These are phyloP conservation scores for Thielaviopsis populi DNA, from an alignment of 2,329 filamentous ascomycete species.

Conservation along the genomic window DNA sequence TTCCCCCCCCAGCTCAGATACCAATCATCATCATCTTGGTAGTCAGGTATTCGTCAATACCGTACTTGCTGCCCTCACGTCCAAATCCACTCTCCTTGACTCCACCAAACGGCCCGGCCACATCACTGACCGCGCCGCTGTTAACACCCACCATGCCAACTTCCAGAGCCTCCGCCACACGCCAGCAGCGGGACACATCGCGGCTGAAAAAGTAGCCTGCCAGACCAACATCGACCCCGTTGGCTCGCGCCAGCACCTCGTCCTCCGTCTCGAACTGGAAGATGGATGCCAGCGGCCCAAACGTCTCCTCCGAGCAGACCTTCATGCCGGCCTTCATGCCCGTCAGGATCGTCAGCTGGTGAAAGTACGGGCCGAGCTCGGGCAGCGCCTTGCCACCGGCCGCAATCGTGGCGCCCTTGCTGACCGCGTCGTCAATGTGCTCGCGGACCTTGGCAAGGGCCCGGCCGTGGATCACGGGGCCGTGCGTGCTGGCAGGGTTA, in stretches of 20 bases:
- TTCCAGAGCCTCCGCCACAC: constrained; percentile 35
- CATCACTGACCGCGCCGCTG: constrained; percentile 31
- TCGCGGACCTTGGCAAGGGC: constrained; percentile 46
- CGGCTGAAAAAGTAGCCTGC: constrained; percentile 56
- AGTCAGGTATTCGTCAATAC: constrained; percentile 61
- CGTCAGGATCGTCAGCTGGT: constrained; percentile 51
- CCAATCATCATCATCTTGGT: constrained; percentile 45
- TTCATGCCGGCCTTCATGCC: constrained; percentile 52
- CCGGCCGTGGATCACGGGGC: constrained; percentile 49
- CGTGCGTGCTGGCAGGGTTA: constrained; percentile 40
- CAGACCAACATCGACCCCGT: constrained; percentile 51
- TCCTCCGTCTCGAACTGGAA: constrained; percentile 56
- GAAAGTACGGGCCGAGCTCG: constrained; percentile 52
- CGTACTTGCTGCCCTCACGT: constrained; percentile 62
- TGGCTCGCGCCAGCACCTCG: constrained; percentile 52
- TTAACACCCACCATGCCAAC: constrained; percentile 27
- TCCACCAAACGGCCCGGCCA: constrained; percentile 54
- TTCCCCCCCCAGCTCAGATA: neutral
- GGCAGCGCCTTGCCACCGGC: constrained; percentile 42
- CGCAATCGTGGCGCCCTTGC: constrained; percentile 43
- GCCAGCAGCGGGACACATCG: constrained; percentile 28
- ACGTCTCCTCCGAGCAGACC: constrained; percentile 54
- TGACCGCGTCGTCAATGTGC: constrained; percentile 47
- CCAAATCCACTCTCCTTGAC: constrained; percentile 75
- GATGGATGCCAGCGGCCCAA: constrained; percentile 54